Evolutionary conservation across 2,329 filamentous ascomycete genomes (phyloP), one percentile per base, ranked within the genome.

Genomic region (Gyromitra esculenta): DNA sequence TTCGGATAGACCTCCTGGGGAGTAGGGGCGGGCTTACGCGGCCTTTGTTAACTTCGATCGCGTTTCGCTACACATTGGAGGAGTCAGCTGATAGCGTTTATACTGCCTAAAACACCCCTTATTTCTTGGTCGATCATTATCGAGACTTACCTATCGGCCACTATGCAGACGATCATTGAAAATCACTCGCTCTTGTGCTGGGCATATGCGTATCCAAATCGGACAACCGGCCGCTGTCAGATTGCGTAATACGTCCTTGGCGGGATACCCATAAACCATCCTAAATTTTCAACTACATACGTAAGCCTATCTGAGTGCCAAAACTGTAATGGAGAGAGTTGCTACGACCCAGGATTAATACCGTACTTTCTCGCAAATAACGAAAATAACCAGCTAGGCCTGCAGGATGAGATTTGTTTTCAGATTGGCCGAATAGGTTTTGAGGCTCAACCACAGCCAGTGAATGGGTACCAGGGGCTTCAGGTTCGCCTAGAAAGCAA

Each of bases 181-280:
- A 57, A 72, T 72, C 68, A 72, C 68, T 64, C 68, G 68, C 37
- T 21, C 52, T 31, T 11, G n/a, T 45, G 13, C 21, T 52, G n/a
- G 15, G 45, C 9, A 31, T 31, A 31, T 31, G 25, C n/a, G 37
- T 9, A 13, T 21, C 9, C 31, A 39, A 52, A 52, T 52, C 62
- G 62, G 45, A 39, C 9, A 52, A 52, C 13, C 31, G 60, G 21
- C 15, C 25, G 25, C 11, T 64, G 21, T 18, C 48, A 52, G 15
- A 21, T 52, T 57, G 54, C 54, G n/a, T 11, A 15, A 63, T 45
- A 18, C n/a, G 8, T n/a, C n/a, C 25, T 25, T 45, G 18, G 15
- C 39, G 25, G 48, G 48, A n/a, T 57, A 57, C 7, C 25, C 18
- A 11, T 18, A 52, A n/a, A 18, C 48, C 43, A 45, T 13, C 43